phyloP scores from a whole-genome alignment of 2,329 filamentous ascomycete species.

The Pyricularia grisea region DNA sequence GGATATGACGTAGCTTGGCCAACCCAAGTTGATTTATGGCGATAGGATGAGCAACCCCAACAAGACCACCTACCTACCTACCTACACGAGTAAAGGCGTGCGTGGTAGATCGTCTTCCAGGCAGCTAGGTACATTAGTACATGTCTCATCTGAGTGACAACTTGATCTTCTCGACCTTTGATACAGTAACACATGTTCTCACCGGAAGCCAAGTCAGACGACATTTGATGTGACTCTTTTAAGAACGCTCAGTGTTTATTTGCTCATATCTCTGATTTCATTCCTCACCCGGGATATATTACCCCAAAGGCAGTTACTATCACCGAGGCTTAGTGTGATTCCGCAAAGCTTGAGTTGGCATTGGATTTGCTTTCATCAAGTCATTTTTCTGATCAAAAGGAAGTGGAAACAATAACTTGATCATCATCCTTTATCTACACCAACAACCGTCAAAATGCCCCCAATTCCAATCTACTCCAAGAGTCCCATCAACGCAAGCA shows the following conservation, averaged over 20 bases:
- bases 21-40: neutral
- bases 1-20: neutral
- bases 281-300: neutral
- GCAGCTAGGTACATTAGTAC: neutral
- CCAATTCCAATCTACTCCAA: conserved; percentile 50
- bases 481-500: conserved; percentile 49
- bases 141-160: neutral
- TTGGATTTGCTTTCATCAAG: neutral
- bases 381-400: neutral
- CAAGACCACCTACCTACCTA: too few species aligned
- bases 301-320: neutral
- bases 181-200: neutral
- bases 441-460: conserved; percentile 34
- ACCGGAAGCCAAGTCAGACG: neutral
- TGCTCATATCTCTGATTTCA: neutral
- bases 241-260: neutral
- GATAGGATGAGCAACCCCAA: neutral
- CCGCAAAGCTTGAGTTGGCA: neutral
- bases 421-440: neutral
- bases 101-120: neutral
- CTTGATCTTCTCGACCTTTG: neutral
- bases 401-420: neutral
- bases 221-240: neutral
- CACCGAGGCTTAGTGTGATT: neutral
- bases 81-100: neutral